Evolutionary conservation across 768 basidiomycete genomes (phyloP), one percentile per base, ranked within the genome.

Genomic region (Trametes cinnabarina): DNA sequence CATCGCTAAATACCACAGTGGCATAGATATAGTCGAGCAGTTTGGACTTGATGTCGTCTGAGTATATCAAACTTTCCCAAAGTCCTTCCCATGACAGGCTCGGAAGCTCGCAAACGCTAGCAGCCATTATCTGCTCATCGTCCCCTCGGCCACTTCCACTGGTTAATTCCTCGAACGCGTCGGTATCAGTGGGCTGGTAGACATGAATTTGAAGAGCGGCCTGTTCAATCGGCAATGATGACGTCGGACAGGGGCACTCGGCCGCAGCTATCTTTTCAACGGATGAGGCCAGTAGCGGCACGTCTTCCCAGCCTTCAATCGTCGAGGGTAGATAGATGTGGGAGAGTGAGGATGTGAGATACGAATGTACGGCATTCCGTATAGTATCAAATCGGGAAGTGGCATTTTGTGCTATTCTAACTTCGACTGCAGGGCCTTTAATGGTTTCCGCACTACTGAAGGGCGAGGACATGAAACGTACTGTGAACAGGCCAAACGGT

Each of bases 1-100:
- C 90, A 66, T 97, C 94, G 46, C 92, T 92, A 66, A 99, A 86
- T n/a, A 93, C 73, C 22, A 98, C 78, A 0, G 96, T 98, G 22
- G 95, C 91, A 74, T 96, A 88, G 60, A 98, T 94, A 70, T 97
- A 98, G 70, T 96, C 89, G 44, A 99, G 79, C 11, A 99, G 78
- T 61, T 87, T 88, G 57, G 86, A 75, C 72, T 98, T 99, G 67
- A 98, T 86, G 69, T 89, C 80, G 59, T 85, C 82, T 2, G 82
- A 71, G 71, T 96, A 99, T 68, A 98, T 88, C 64, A 99, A 71
- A 47, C 88, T 90, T 50, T 88, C 89, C 97, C 97, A 98, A 15
- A 98, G 74, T 1, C 96, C 94, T 58, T 98, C 96, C 79, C 91
- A 87, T 39, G 78, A 81, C 61, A 78, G 71, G 60, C 87, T 89